These are phyloP conservation scores for Casaregolazyma suthepensis DNA, from an alignment of 1,139 yeast species.

Conservation along the genomic window DNA sequence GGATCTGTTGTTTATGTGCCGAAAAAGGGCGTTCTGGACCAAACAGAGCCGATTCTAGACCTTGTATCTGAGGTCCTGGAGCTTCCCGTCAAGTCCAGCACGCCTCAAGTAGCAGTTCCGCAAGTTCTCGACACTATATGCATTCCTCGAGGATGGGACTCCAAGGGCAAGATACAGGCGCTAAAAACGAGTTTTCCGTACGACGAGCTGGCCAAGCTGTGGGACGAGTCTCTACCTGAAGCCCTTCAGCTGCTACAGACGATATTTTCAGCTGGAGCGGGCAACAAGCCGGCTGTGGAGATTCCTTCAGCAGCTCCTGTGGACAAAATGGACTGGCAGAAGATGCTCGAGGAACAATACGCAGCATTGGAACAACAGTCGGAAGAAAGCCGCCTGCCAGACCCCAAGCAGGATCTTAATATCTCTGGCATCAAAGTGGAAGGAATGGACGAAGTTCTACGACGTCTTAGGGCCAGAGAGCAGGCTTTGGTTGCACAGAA, in stretches of 20 bases:
- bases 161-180: slow-evolving; percentile 32
- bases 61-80: slow-evolving; percentile 24
- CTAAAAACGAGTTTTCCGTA: slow-evolving; percentile 27
- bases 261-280: not conserved
- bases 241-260: not conserved
- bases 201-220: slow-evolving; percentile 14
- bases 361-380: slow-evolving; percentile 16
- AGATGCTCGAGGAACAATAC: slow-evolving; percentile 23
- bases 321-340: slow-evolving; percentile 22
- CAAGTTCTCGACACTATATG: slow-evolving; percentile 35
- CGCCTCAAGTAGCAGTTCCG: slow-evolving; percentile 21
- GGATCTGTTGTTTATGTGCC: slow-evolving; percentile 25
- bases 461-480: slow-evolving; percentile 24
- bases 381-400: slow-evolving; percentile 8
- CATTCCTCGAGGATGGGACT: slow-evolving; percentile 42
- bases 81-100: slow-evolving; percentile 17
- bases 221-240: slow-evolving; percentile 12
- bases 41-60: slow-evolving; percentile 13
- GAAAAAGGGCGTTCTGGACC: slow-evolving; percentile 3
- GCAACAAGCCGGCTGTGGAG: not conserved
- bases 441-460: slow-evolving; percentile 25
- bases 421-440: slow-evolving; percentile 31
- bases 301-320: not conserved
- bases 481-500: slow-evolving; percentile 14
- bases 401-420: slow-evolving; percentile 10